Percentiles rank a stretch among this genome's conserved stretches.
Evolutionary conservation across 768 basidiomycete genomes (phyloP).

Genomic region (Pulveroboletus sp.): DNA sequence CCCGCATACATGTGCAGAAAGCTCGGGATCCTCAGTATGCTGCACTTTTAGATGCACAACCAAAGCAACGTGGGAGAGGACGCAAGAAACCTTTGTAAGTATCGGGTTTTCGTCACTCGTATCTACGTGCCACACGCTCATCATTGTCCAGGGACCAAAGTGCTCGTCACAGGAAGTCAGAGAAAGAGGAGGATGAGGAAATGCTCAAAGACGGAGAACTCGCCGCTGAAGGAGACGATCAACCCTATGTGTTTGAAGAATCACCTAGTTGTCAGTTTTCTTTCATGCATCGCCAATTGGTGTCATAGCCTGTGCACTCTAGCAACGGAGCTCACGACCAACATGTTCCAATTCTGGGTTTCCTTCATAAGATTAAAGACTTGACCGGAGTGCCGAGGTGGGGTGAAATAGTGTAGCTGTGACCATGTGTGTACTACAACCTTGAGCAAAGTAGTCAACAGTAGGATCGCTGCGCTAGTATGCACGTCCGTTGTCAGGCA

Average conservation of each 20-base stretch:
- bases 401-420: too few species aligned
- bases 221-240: slow-evolving; percentile 76
- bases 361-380: too few species aligned
- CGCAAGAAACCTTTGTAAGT: slow-evolving; percentile 76
- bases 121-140: slow-evolving; percentile 2
- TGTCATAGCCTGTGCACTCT: too few species aligned
- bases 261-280: slow-evolving; percentile 73
- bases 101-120: neutral
- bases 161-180: slow-evolving; percentile 87
- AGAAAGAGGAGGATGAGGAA: slow-evolving; percentile 98
- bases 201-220: slow-evolving; percentile 82
- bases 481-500: too few species aligned
- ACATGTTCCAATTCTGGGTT: too few species aligned
- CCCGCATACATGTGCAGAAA: slow-evolving; percentile 42
- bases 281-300: neutral
- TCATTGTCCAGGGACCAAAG: slow-evolving; percentile 53
- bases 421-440: too few species aligned
- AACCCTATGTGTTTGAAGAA: slow-evolving; percentile 91
- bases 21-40: slow-evolving; percentile 93
- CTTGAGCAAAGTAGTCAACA: too few species aligned
- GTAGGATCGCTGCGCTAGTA: too few species aligned
- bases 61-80: slow-evolving; percentile 78
- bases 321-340: too few species aligned
- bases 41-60: slow-evolving; percentile 80
- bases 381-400: too few species aligned